Base-by-base conservation (phyloP, 1,284 basidiomycete species). In the Ustilago cynodontis region DNA sequence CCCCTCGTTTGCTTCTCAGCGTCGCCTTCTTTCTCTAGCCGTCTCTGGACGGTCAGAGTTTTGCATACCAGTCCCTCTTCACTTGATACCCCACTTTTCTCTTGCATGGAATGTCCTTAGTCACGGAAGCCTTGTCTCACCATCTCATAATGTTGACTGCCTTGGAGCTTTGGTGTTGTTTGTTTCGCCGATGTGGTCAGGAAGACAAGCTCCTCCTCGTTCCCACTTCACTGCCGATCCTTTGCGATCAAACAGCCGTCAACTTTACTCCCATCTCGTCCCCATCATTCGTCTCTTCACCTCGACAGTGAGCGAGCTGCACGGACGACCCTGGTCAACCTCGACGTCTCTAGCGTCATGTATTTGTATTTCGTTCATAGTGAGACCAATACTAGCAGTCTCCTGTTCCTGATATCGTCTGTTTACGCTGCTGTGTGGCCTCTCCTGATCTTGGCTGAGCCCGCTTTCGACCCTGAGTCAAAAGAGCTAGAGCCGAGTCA, bases 41-140 rank as follows among this genome's bases (percentile, higher is more conserved):
- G 20, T 63, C 33, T 9, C 18, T 7, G n/a, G 20, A 20, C n/a
- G 41, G 41, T 28, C 33, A n/a, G 35, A 54, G 41, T 28, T 45
- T 13, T 29, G 58, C 58, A 60, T 61, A 54, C 59, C 59, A 61
- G 51, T 53, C n/a, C 14, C 16, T 29, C 13, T 5, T 54, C 37
- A 29, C 51, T 52, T 33, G 58, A 52, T 52, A 60, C 58, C 50
- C 58, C 50, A 13, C 13, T 28, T 49, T 28, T 26, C 24, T 49
- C n/a, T 28, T 13, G 20, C 29, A 35, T 47, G 26, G 55, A 57
- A 29, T 57, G 55, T n/a, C 13, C 45, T 35, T 37, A 26, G 20
- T 49, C 31, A 49, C 56, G 29, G 33, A 24, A 22, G n/a, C 24
- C 11, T 35, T 39, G 13, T 35, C 16, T 49, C 29, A 29, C n/a